Base-by-base conservation (phyloP, 2,329 filamentous ascomycete species). In the Colletotrichum sp. region DNA sequence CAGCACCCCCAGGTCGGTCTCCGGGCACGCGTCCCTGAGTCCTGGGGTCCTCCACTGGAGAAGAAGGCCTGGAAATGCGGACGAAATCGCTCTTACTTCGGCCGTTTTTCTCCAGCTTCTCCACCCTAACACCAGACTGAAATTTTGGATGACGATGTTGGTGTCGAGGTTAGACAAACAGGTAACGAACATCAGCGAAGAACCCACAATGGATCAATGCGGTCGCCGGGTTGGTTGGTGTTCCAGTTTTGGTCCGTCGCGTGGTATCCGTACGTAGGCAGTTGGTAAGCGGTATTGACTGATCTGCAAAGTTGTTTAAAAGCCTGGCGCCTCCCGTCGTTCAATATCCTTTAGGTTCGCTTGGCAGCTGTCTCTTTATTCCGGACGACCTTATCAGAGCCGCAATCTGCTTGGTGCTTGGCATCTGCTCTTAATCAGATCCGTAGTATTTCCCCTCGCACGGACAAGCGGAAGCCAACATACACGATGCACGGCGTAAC, bases 81-180 rank as follows among this genome's bases (percentile, higher is more conserved):
- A 69, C 43, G 38, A 38, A 30, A 30, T 72, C 73, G 73, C 73
- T 75, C 69, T 64, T 75, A 73, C 73, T 69, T 76, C 73, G 73
- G 73, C 58, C 70, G 64, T 73, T 76, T 32, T 52, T 73, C 73
- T 65, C 70, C 73, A 73, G 73, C 24, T 65, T 68, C 73, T 73
- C 73, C 73, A 76, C 73, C 34, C 34, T 7, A 38, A 69, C 58
- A 66, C 43, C 70, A 65, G 65, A 73, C 73, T 56, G 65, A 43
- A 65, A 34, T 65, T 69, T 65, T 24, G 43, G 48, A 76, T 76
- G 73, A 73, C 70, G 70, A 60, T 69, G 58, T 65, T 76, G 36
- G 70, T 68, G 73, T 76, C 70, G 64, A 72, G 38, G 36, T 18
- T 55, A 75, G 70, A 65, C 70, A 61, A 28, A 24, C 56, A 28